Base-by-base conservation (phyloP, 129 eudicot genomes). In the Arctium lappa region DNA sequence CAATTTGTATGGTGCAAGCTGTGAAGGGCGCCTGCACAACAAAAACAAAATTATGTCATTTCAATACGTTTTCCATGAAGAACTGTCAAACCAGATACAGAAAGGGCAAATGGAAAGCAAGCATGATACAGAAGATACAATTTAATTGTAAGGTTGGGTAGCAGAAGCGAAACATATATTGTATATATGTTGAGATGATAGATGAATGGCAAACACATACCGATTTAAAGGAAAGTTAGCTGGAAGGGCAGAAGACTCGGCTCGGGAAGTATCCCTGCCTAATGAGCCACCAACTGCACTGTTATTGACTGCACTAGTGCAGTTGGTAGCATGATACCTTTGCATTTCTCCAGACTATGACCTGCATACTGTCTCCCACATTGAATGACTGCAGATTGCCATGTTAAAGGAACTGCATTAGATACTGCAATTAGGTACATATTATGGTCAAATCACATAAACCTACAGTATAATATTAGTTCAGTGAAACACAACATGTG, bases 271-370 rank as follows among this genome's bases (percentile, higher is more conserved):
- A 79, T 95, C 99, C 88, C 95, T 91, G 34, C 90, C 81, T 75
- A 94, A 88, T 72, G 90, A 56, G 84, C 95, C 98, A 76, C 92
- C 89, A 85, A 90, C 84, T 36, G 89, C 88, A 89, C 88, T 83
- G 90, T 89, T 95, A 90, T 96, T 96, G 72, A 93, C 97, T 87
- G 98, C 99, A 91, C 94, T 91, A 88, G 91, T 95, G 98, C 95
- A 88, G 97, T 90, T 91, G 88, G 86, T 84, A 90, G 88, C 89
- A 88, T 93, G 98, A 96, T 88, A 96, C 91, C 98, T 91, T 93
- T 96, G 99, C 99, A 96, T 96, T 87, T 91, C 97, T 92, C 88
- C 94, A 76, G 86, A 86, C 91, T 88, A 85, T 88, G 87, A 89
- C 87, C 99, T 79, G 93, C 99, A 96, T 96, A 90, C 94, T 90